A percentile compares a stretch with the other conserved stretches of the same genome.
These are phyloP conservation scores for Talaromyces sp. DNA, from an alignment of 2,329 filamentous ascomycete species.

Conservation along the genomic window DNA sequence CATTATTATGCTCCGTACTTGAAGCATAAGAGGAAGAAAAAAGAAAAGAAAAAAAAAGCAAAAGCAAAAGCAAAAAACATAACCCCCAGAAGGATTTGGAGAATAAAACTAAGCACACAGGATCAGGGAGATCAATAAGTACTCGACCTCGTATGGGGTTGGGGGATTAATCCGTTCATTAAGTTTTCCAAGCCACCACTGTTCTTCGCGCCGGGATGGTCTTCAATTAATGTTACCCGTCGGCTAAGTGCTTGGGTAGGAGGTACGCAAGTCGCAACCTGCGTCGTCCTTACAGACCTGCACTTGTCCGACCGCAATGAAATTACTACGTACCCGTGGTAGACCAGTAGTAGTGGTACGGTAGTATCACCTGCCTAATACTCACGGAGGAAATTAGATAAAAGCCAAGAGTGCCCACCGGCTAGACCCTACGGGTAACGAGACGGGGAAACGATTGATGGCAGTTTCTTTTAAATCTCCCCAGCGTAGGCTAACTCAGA, in stretches of 20 bases:
- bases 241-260: neutral
- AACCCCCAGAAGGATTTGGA: too few species aligned
- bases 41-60: neutral
- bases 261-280: neutral
- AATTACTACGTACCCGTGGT: neutral
- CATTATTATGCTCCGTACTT: neutral
- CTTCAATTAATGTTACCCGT: neutral
- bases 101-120: too few species aligned
- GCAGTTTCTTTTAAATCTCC: neutral
- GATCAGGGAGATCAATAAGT: neutral
- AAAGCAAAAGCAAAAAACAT: too few species aligned
- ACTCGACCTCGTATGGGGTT: neutral
- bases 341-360: neutral
- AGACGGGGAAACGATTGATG: neutral
- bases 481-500: neutral
- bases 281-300: neutral
- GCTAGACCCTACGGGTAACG: neutral
- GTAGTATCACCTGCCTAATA: neutral
- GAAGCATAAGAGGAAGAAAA: neutral
- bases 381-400: neutral
- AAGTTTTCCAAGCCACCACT: neutral
- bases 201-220: neutral
- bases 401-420: constrained; percentile 1
- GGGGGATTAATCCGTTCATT: neutral
- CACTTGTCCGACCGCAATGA: neutral